A percentile compares a stretch with the other conserved stretches of the same genome.
Evolutionary conservation across 768 basidiomycete species (phyloP).

Genomic region (Suillus decipiens): DNA sequence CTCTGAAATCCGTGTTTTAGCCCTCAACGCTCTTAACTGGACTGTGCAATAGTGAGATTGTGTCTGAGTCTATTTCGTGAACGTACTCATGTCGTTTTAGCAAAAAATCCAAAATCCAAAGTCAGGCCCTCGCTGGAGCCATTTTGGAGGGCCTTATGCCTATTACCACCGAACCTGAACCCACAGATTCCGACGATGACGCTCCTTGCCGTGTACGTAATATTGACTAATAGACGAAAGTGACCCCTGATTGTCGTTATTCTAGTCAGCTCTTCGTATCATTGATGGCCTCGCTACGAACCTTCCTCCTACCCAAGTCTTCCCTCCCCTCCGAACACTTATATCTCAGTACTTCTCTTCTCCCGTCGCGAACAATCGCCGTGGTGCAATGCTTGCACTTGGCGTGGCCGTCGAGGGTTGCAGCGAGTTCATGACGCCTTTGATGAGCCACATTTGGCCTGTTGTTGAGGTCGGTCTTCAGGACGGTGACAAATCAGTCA

Average conservation of each 20-base stretch:
- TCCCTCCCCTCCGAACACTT: conserved; percentile 83
- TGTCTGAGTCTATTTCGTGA: neutral
- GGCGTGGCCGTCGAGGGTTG: conserved; percentile 97
- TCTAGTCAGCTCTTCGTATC: conserved; percentile 87
- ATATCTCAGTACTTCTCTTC: conserved; percentile 87
- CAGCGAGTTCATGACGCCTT: conserved; percentile 95
- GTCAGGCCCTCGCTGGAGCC: conserved; percentile 74
- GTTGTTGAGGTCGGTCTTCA: conserved; percentile 86
- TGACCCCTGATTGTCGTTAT: conserved; percentile 14
- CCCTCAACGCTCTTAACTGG: conserved; percentile 94
- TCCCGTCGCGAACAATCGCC: conserved; percentile 74
- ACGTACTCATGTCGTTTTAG: conserved; percentile 39
- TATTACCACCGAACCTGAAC: conserved; percentile 90
- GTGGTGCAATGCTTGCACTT: conserved; percentile 92
- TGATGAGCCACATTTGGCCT: conserved; percentile 92
- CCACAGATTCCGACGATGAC: conserved; percentile 91
- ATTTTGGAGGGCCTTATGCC: conserved; percentile 94
- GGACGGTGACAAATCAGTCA: conserved; percentile 81
- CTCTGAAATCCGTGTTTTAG: conserved; percentile 81
- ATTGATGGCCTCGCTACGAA: conserved; percentile 91
- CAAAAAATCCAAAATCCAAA: conserved; percentile 96
- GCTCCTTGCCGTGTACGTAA: conserved; percentile 82
- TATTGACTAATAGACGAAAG: neutral
- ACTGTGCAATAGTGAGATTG: conserved; percentile 86
- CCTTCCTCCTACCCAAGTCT: conserved; percentile 93